Evolutionary conservation across 139 green algal species (phyloP).

Genomic region (Pseudopediastrum boryanum): DNA sequence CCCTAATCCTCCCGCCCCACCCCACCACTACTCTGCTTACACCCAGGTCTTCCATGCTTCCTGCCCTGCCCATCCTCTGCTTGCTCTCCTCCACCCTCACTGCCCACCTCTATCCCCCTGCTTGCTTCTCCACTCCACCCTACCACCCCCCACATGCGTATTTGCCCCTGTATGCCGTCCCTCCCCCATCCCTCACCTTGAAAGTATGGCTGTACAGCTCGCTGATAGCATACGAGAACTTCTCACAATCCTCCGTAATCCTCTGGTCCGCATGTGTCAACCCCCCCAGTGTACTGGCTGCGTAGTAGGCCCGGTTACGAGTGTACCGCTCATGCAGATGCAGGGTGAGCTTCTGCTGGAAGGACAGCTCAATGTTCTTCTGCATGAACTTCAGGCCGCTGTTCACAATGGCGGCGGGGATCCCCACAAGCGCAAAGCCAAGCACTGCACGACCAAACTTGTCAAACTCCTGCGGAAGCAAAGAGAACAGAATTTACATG

Average conservation of each 20-base stretch:
- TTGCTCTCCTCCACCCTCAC: too few relatives aligned
- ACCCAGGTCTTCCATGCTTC: too few relatives aligned
- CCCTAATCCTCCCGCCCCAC: too few relatives aligned
- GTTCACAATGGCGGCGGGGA: slow-evolving; percentile 90
- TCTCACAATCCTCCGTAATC: slow-evolving; percentile 95
- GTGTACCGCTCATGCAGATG: slow-evolving; percentile 88
- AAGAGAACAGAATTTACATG: too few relatives aligned
- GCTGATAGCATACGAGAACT: slow-evolving; percentile 82
- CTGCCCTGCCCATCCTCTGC: too few relatives aligned
- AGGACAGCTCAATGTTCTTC: slow-evolving; percentile 81
- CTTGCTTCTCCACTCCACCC: background rate
- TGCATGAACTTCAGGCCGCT: slow-evolving; percentile 94
- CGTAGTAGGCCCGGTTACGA: slow-evolving; percentile 91
- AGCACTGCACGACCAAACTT: slow-evolving; percentile 56
- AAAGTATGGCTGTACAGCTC: slow-evolving; percentile 95
- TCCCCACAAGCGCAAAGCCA: slow-evolving; percentile 69
- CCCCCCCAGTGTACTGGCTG: slow-evolving; percentile 83
- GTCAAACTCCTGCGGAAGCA: slow-evolving; percentile 64
- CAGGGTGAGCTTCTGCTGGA: slow-evolving; percentile 66
- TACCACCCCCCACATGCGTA: background rate
- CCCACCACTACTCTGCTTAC: too few relatives aligned
- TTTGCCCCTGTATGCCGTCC: background rate
- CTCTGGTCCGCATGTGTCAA: slow-evolving; percentile 93
- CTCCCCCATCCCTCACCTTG: slow-evolving; percentile 57
- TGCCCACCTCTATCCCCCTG: background rate